Base-by-base conservation (phyloP, 2,329 filamentous ascomycete species). In the Sclerotinia spermophila region DNA sequence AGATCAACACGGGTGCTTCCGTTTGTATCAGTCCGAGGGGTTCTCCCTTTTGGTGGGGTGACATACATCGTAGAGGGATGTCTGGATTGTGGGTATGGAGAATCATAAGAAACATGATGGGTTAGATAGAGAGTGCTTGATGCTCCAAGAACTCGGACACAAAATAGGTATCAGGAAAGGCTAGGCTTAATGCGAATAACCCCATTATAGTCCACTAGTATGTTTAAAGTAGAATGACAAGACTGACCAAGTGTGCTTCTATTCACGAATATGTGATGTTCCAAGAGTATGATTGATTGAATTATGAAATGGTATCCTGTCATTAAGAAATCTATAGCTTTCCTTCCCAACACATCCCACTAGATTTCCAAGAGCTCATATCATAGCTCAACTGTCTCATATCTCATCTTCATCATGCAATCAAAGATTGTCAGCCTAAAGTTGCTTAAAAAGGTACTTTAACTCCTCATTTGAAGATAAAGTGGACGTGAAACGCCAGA, bases 221-320 rank as follows among this genome's bases (percentile, higher is more conserved):
- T 11, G 21, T 45, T 64, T 33, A 51, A 35, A 24, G 33, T 38
- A n/a, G 42, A 33, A 48, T 24, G 38, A 51, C 10, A 64, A 51
- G 24, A 51, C 24, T 38, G 27, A n/a, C 44, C 45, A 8, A n/a
- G 11, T 30, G 33, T 66, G n/a, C n/a, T n/a, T 30, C 13, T 53
- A 15, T 30, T 60, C 35, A 66, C 45, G n/a, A 51, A 62, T 2
- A 30, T 53, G 62, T 42, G n/a, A 53, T n/a, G 27, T 53, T 35
- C 30, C 24, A 17, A 51, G 33, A 21, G 44, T 65, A 66, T 40
- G 45, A 66, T 53, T n/a, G 38, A 35, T 53, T n/a, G 38, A 35
- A 40, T 27, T 66, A 27, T 66, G 62, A 53, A 66, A 66, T 66
- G 45, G 45, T 53, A 66, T 66, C 62, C 62, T 66, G 45, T 66